phyloP scores from a whole-genome alignment of 306 rosid species.

The Hippophae tibetana region DNA sequence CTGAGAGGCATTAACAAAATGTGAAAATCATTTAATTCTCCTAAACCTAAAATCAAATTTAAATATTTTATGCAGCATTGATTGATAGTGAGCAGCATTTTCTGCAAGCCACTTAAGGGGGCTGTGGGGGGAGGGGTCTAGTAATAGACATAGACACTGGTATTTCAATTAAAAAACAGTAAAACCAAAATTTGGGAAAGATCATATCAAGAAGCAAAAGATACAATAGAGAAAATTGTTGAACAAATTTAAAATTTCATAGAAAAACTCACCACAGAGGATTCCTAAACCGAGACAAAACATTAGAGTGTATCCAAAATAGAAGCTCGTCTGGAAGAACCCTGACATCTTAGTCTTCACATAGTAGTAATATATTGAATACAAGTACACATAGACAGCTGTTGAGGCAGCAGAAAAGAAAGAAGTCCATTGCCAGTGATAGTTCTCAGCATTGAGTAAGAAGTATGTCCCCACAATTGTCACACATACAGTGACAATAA shows the following conservation, averaged over 20 bases:
- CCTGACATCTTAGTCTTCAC: constrained; percentile 99
- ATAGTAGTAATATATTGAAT: constrained; percentile 84
- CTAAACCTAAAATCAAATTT: too few species aligned
- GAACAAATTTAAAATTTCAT: background rate
- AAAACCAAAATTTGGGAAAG: background rate
- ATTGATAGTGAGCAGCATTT: too few species aligned
- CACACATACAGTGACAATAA: constrained; percentile 90
- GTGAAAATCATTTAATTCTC: too few species aligned
- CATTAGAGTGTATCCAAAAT: constrained; percentile 97
- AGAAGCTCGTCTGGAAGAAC: constrained; percentile 98
- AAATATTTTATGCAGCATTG: too few species aligned
- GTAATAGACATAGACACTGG: too few species aligned
- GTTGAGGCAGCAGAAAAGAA: constrained; percentile 99
- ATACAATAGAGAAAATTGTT: background rate
- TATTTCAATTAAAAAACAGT: background rate
- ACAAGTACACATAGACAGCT: constrained; percentile 86
- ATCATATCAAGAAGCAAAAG: background rate
- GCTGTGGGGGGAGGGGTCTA: background rate
- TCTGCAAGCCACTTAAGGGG: too few species aligned
- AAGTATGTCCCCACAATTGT: constrained; percentile 98
- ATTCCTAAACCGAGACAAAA: constrained; percentile 96
- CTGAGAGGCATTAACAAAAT: too few species aligned
- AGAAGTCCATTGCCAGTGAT: constrained; percentile 99
- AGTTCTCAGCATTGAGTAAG: constrained; percentile 95
- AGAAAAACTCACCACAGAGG: constrained; percentile 72